Conservation (phyloP, 108 stramenopile species). For the Skeletonema marinoi region DNA sequence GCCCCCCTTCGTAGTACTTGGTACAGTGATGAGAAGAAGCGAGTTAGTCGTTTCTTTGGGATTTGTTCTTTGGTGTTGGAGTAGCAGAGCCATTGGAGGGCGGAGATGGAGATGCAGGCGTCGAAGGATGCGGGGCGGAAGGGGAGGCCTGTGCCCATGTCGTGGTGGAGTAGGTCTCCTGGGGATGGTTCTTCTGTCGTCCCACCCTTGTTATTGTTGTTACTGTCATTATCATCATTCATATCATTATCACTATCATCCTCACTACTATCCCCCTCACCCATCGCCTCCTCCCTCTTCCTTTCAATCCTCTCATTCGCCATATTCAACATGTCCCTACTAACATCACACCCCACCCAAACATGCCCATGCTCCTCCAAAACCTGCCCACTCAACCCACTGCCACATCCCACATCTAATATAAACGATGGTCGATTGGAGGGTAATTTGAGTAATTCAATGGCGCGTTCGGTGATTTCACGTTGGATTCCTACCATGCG, state of each 20-base stretch:
- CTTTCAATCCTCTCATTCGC: constrained; percentile 91
- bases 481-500: constrained; percentile 97
- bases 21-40: constrained; percentile 97
- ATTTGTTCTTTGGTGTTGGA: constrained; percentile 87
- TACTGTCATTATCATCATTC: constrained; percentile 30
- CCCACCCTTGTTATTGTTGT: constrained; percentile 43
- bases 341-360: constrained; percentile 97
- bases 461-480: constrained; percentile 95
- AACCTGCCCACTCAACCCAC: constrained; percentile 93
- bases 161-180: constrained; percentile 89
- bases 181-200: constrained; percentile 47
- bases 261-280: constrained; percentile 9
- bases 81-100: constrained; percentile 99
- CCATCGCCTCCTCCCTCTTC: constrained; percentile 41
- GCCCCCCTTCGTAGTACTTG: constrained; percentile 90
- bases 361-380: constrained; percentile 95
- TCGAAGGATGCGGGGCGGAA: constrained; percentile 99
- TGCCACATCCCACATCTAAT: constrained; percentile 97
- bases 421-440: constrained; percentile 65
- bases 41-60: constrained; percentile 86
- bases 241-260: constrained; percentile 33
- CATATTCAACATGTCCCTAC: constrained; percentile 95
- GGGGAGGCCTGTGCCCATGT: constrained; percentile 99
- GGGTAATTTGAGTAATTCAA: constrained; percentile 89
- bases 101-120: constrained; percentile 98